A percentile compares a stretch with the other conserved stretches of the same genome.
Evolutionary conservation across 345 rosid genomes (phyloP).

Genomic region (Aegle marmelos): DNA sequence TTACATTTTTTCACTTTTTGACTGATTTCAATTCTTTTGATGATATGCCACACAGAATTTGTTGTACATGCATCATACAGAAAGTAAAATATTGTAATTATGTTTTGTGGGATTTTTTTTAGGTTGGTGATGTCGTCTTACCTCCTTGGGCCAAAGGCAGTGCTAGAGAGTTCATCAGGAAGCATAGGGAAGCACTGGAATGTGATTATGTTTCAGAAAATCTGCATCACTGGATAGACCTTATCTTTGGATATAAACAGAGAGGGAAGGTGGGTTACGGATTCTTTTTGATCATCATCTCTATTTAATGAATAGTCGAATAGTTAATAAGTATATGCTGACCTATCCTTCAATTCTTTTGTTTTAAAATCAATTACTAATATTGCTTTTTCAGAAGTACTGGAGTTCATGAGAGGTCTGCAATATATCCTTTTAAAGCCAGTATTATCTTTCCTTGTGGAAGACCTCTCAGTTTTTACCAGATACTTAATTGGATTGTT

Average conservation of each 20-base stretch:
- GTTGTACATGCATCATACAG: neutral
- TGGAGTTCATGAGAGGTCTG: neutral
- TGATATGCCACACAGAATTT: slow-evolving; percentile 4
- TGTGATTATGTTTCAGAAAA: slow-evolving; percentile 93
- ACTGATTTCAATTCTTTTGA: slow-evolving; percentile 1
- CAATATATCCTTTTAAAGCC: neutral
- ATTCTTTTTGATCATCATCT: neutral
- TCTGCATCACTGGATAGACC: slow-evolving; percentile 99
- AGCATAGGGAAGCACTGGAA: slow-evolving; percentile 96
- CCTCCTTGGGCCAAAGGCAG: slow-evolving; percentile 99
- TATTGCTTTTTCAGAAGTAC: neutral
- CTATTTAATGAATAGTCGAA: neutral
- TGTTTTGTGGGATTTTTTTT: slow-evolving; percentile 18
- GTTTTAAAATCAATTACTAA: neutral
- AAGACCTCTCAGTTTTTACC: neutral
- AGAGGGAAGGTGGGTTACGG: slow-evolving; percentile 79
- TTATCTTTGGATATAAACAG: slow-evolving; percentile 96
- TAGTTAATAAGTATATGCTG: neutral
- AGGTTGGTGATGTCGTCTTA: slow-evolving; percentile 88
- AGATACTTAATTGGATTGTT: neutral
- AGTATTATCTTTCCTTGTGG: neutral
- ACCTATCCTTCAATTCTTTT: neutral
- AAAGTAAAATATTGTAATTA: neutral
- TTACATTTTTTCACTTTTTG: slow-evolving; percentile 3
- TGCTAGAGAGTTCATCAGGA: slow-evolving; percentile 80